phyloP scores from a whole-genome alignment of 495 filamentous ascomycete genomes.

The Penicillium lividum region DNA sequence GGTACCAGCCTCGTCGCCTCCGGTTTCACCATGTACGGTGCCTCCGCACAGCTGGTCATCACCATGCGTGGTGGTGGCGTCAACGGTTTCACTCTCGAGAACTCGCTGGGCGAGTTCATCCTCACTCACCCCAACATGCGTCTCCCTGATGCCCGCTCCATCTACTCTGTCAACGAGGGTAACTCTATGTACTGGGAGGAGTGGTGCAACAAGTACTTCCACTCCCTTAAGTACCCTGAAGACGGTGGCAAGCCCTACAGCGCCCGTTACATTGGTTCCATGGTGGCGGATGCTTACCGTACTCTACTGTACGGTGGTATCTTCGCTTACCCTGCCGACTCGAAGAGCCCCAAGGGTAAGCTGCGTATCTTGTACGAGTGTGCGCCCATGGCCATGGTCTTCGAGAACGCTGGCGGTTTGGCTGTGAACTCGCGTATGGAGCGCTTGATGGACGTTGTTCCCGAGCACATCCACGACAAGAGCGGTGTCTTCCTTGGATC shows the following conservation, averaged over 20 bases:
- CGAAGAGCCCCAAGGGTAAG: constrained; percentile 98
- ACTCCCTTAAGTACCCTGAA: constrained; percentile 76
- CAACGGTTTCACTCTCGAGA: constrained; percentile 97
- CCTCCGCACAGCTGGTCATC: constrained; percentile 91
- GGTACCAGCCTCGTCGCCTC: constrained; percentile 90
- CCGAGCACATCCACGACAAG: constrained; percentile 92
- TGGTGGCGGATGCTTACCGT: constrained; percentile 98
- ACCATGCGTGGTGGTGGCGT: constrained; percentile 93
- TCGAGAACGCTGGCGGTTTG: constrained; percentile 96
- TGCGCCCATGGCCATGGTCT: constrained; percentile 98
- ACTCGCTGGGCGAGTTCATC: constrained; percentile 96
- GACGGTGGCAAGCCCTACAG: constrained; percentile 87
- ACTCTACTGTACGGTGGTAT: constrained; percentile 94
- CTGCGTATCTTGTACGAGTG: constrained; percentile 97
- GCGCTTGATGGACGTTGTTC: constrained; percentile 85
- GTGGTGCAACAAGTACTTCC: constrained; percentile 81
- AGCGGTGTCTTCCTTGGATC: constrained; percentile 96
- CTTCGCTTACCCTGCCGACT: constrained; percentile 96
- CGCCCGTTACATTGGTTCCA: constrained; percentile 91
- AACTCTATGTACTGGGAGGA: constrained; percentile 97
- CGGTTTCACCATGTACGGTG: constrained; percentile 99
- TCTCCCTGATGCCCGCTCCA: constrained; percentile 74
- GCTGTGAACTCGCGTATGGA: constrained; percentile 86
- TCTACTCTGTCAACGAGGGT: constrained; percentile 98
- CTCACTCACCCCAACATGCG: constrained; percentile 94